Evolutionary conservation across 345 rosid genomes (phyloP).

Genomic region (Streptanthus diversifolius): DNA sequence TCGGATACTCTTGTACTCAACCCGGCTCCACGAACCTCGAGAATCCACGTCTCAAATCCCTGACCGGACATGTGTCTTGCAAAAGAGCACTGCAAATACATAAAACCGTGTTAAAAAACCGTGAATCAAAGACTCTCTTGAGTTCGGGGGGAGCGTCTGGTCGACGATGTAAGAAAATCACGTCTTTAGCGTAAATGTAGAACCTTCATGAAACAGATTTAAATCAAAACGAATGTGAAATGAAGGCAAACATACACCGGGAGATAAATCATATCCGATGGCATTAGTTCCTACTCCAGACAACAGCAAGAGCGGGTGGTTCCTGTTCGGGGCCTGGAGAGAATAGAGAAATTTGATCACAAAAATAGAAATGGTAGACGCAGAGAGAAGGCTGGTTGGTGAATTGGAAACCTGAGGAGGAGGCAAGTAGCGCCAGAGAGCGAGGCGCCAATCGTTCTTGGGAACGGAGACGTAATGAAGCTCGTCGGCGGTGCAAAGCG

Average conservation of each 20-base stretch:
- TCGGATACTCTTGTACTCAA: slow-evolving; percentile 61
- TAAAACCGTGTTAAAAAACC: neutral
- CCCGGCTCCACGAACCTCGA: slow-evolving; percentile 96
- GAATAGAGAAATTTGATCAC: neutral
- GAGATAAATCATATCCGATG: slow-evolving; percentile 91
- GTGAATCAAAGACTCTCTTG: neutral
- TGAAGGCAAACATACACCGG: slow-evolving; percentile 44
- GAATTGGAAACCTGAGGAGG: slow-evolving; percentile 38
- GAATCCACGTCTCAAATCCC: slow-evolving; percentile 97
- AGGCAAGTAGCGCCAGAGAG: slow-evolving; percentile 89
- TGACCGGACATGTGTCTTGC: slow-evolving; percentile 78
- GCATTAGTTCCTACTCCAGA: slow-evolving; percentile 98
- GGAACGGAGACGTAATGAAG: slow-evolving; percentile 74
- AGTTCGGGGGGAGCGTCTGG: neutral
- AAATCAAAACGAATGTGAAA: neutral
- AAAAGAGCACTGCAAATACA: slow-evolving; percentile 69
- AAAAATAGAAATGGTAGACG: neutral
- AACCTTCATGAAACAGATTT: neutral
- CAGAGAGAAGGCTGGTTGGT: neutral
- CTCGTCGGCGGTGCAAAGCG: slow-evolving; percentile 91
- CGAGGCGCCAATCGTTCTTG: slow-evolving; percentile 76
- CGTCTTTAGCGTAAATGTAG: neutral
- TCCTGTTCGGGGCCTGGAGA: slow-evolving; percentile 66
- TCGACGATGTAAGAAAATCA: neutral
- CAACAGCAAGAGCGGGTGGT: slow-evolving; percentile 78